Evolutionary conservation across 2,329 filamentous ascomycete genomes (phyloP).

Genomic region (Ophiostoma sp.): DNA sequence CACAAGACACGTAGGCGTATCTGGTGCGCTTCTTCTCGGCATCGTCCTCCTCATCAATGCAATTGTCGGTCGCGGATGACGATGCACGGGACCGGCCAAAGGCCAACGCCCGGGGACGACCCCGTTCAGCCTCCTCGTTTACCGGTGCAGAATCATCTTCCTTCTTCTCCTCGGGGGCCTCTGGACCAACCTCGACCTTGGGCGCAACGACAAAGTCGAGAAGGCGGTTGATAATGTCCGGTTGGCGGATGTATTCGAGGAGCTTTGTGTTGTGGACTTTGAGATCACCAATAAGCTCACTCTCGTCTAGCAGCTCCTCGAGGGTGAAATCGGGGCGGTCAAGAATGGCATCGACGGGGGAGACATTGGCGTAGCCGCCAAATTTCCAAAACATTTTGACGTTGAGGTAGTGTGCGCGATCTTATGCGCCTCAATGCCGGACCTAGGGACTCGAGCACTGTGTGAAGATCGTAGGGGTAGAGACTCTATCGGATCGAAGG

Average conservation of each 20-base stretch:
- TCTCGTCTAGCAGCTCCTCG: conserved; percentile 93
- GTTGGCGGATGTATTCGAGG: conserved; percentile 89
- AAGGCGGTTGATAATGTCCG: conserved; percentile 74
- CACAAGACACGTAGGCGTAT: conserved; percentile 88
- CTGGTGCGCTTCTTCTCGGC: conserved; percentile 86
- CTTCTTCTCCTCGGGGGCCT: background rate
- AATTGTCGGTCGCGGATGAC: conserved; percentile 43
- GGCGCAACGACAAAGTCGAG: conserved; percentile 89
- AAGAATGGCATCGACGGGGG: conserved; percentile 91
- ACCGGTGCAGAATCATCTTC: conserved; percentile 33
- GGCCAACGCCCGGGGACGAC: conserved; percentile 40
- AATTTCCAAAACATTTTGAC: conserved; percentile 99
- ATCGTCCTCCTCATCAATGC: conserved; percentile 60
- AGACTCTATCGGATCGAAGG: background rate
- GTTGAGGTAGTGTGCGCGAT: background rate
- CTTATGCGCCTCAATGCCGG: conserved; percentile 20
- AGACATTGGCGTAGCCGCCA: conserved; percentile 96
- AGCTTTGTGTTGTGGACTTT: conserved; percentile 98
- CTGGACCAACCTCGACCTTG: conserved; percentile 45
- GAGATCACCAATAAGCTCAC: conserved; percentile 92
- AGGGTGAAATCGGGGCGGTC: conserved; percentile 94
- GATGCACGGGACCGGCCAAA: conserved; percentile 51
- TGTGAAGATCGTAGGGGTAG: background rate
- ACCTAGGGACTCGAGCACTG: conserved; percentile 18
- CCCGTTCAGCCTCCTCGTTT: conserved; percentile 36